Evolutionary conservation across 768 basidiomycete genomes (phyloP), one percentile per base, ranked within the genome.

Genomic region (Leccinum truebloodii): DNA sequence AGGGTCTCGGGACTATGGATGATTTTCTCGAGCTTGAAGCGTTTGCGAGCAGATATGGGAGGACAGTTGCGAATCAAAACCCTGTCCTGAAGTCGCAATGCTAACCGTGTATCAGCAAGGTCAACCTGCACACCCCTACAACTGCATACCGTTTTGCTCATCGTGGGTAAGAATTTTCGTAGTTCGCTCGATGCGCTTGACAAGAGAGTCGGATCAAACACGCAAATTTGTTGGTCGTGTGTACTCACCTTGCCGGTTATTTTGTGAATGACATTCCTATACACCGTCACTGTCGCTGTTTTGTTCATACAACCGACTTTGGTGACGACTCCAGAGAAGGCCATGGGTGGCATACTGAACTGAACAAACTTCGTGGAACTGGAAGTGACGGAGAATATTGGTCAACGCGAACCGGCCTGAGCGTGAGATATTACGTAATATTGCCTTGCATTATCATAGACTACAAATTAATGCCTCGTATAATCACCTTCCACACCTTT

Each of bases 231-330:
- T 48, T 50, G 54, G 26, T 49, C 16, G 24, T 6, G n/a, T 6
- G 10, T 20, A 71, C 80, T 65, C 64, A 92, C 92, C 81, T 94
- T 94, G 65, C 88, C 86, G 5, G 91, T 93, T 52, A 83, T 68
- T 61, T 83, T 82, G 68, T 94, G 90, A n/a, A 84, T 74, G 41
- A 89, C 79, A 78, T 81, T 85, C 59, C 92, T 83, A 24, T 88
- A 86, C 8, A 94, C 90, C 1, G 89, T 87, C 52, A 94, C 91
- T 0, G 92, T 94, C 14, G 83, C 92, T 0, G 92, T 94, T 71
- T 92, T 93, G 57, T 86, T 79, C 91, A 94, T 94, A 65, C 80
- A 84, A 9, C 92, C 91, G 22, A 83, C 88, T 73, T 90, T 93
- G 34, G 90, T 88, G 20, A 94, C 92, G 41, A 86, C 67, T 18